Evolutionary conservation across 805 yeast species (phyloP).

Genomic region (Yamadazyma olivae): DNA sequence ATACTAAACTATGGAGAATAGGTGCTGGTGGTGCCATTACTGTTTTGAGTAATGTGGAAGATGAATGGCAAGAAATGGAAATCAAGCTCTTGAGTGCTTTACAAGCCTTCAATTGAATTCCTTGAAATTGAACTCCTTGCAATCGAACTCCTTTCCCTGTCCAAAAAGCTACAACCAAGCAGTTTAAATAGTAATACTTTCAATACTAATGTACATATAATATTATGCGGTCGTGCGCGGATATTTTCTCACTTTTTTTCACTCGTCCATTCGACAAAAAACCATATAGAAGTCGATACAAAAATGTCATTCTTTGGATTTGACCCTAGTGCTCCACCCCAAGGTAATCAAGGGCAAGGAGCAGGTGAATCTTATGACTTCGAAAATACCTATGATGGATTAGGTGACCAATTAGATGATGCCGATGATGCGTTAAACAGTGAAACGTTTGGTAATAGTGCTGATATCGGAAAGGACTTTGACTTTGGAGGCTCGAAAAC

Average conservation of each 20-base stretch:
- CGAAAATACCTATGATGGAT: conserved; percentile 80
- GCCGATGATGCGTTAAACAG: conserved; percentile 79
- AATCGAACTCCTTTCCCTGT: too few species aligned
- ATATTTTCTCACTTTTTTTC: conserved; percentile 8
- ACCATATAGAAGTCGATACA: neutral
- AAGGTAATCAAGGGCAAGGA: conserved; percentile 13
- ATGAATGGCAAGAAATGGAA: conserved; percentile 91
- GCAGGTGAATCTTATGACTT: conserved; percentile 54
- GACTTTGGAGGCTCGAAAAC: conserved; percentile 46
- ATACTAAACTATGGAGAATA: conserved; percentile 59
- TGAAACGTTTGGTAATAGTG: conserved; percentile 68
- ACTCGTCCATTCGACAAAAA: conserved; percentile 5
- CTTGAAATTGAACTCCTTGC: too few species aligned
- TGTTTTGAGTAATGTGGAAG: conserved; percentile 74
- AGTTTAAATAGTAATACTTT: too few species aligned
- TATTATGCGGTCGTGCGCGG: neutral
- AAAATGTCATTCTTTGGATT: conserved; percentile 68
- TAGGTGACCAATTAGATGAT: conserved; percentile 61
- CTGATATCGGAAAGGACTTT: conserved; percentile 57
- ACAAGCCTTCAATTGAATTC: conserved; percentile 63
- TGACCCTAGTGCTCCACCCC: conserved; percentile 46
- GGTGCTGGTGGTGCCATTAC: conserved; percentile 99
- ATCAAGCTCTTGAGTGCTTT: conserved; percentile 77
- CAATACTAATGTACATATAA: too few species aligned
- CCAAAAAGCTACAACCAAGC: too few species aligned